phyloP scores from a whole-genome alignment of 345 rosid genomes.

The Microcos paniculata region DNA sequence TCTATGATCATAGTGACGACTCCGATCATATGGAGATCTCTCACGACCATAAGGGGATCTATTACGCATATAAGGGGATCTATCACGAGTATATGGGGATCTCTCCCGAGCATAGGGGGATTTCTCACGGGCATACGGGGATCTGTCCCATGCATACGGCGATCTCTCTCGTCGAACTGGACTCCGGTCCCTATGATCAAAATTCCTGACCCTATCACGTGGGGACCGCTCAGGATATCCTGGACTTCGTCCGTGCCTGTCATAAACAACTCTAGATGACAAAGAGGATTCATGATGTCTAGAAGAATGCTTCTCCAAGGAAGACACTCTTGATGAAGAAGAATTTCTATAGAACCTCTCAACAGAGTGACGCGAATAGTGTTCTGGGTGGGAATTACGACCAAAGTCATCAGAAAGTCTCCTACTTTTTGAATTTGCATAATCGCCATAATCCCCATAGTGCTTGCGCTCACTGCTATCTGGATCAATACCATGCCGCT shows the following conservation, averaged over 20 bases:
- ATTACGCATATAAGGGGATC: conserved; percentile 36
- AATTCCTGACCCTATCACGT: conserved; percentile 57
- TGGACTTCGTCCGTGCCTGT: conserved; percentile 80
- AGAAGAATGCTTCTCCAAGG: conserved; percentile 66
- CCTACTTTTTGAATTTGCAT: conserved; percentile 69
- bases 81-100: conserved; percentile 68
- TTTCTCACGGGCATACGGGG: conserved; percentile 39
- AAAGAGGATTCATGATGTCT: conserved; percentile 70
- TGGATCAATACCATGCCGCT: conserved; percentile 72
- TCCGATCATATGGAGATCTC: conserved; percentile 75
- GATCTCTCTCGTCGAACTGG: conserved; percentile 61
- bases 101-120: conserved; percentile 52
- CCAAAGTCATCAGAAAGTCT: conserved; percentile 68
- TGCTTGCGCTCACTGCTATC: conserved; percentile 69
- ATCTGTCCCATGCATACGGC: conserved; percentile 42
- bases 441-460: conserved; percentile 58
- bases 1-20: conserved; percentile 67
- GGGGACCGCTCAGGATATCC: conserved; percentile 73
- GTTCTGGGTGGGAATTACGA: conserved; percentile 58
- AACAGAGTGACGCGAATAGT: conserved; percentile 58
- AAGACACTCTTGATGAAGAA: conserved; percentile 55
- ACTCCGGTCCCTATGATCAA: conserved; percentile 69
- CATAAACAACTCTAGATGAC: conserved; percentile 68
- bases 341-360: conserved; percentile 66
- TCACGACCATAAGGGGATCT: conserved; percentile 51